Base-by-base conservation (phyloP, 768 basidiomycete genomes). In the Tephrocybe sp. region DNA sequence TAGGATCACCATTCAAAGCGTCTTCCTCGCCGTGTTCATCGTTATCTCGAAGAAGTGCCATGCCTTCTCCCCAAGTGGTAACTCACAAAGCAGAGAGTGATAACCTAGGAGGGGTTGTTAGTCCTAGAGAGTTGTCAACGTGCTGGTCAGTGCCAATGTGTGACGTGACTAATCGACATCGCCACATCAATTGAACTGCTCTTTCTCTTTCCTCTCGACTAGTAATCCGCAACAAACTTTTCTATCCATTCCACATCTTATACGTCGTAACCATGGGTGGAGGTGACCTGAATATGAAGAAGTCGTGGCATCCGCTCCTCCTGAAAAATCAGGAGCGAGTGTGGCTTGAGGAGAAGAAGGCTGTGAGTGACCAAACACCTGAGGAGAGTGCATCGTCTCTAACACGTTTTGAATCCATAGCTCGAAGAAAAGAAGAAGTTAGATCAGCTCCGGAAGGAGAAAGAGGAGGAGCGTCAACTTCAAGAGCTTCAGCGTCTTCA, bases 351-450 rank as follows among this genome's bases (percentile, higher is more conserved):
- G 97, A 99, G 71, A 94, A 96, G 82, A 88, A 91, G 65, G 93
- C 94, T 46, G 92, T 92, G 65, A 61, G 89, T 78, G 13, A 8
- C 38, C 21, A 15, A 26, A 15, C 18, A 45, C 44, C 15, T 30
- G 22, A 15, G 47, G 37, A 49, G 35, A 7, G 7, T 18, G 18
- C 30, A 35, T 15, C 42, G 44, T 41, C 58, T 32, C 59, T 55
- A 16, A 57, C 49, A 25, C 21, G 40, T 5, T 30, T 19, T 9
- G n/a, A 35, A 51, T 34, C 28, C 26, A 39, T 63, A 95, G 92
- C 86, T 97, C 49, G 96, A 96, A 64, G 97, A 99, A 71, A 97
- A 96, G 77, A 98, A 98, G 83, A 96, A 96, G 64, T 79, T 97
- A 8, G 92, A 94, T 44, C 94, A 99, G 67, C 82, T 99, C 5